Evolutionary conservation across 768 basidiomycete species (phyloP).

Genomic region (Leccinum uliginosum): DNA sequence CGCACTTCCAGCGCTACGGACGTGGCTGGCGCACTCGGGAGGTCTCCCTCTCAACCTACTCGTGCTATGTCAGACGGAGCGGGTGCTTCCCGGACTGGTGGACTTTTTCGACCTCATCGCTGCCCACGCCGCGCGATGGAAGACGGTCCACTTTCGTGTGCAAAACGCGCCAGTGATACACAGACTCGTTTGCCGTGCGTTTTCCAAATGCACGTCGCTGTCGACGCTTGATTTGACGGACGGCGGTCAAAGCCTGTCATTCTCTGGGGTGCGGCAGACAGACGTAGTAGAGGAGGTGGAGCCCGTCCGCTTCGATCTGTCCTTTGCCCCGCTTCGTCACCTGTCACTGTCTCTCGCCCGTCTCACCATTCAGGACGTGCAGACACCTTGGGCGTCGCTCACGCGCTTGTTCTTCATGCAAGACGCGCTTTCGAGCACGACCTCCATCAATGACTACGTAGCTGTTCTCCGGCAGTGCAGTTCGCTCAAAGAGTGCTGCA

Average conservation of each 20-base stretch:
- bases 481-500: constrained; percentile 19
- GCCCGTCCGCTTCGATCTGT: constrained; percentile 13
- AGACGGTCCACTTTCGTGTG: constrained; percentile 18
- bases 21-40: constrained; percentile 22
- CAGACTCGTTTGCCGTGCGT: constrained; percentile 5
- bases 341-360: constrained; percentile 20
- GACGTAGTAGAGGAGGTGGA: constrained; percentile 1
- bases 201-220: constrained; percentile 14
- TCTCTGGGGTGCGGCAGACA: neutral
- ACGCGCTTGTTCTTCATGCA: constrained; percentile 24
- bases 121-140: constrained; percentile 15
- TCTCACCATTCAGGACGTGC: constrained; percentile 15
- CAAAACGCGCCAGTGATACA: constrained; percentile 18
- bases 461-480: constrained; percentile 17
- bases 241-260: constrained; percentile 11
- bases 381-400: constrained; percentile 15
- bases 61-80: constrained; percentile 18
- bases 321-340: constrained; percentile 9
- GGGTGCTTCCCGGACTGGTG: constrained; percentile 18
- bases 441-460: constrained; percentile 20
- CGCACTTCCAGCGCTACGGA: constrained; percentile 15
- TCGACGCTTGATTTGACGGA: constrained; percentile 19
- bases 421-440: constrained; percentile 16
- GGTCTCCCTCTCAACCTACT: constrained; percentile 17
- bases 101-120: constrained; percentile 17